Evolutionary conservation across 2,329 filamentous ascomycete species (phyloP).

Genomic region (Fusarium torreyae): DNA sequence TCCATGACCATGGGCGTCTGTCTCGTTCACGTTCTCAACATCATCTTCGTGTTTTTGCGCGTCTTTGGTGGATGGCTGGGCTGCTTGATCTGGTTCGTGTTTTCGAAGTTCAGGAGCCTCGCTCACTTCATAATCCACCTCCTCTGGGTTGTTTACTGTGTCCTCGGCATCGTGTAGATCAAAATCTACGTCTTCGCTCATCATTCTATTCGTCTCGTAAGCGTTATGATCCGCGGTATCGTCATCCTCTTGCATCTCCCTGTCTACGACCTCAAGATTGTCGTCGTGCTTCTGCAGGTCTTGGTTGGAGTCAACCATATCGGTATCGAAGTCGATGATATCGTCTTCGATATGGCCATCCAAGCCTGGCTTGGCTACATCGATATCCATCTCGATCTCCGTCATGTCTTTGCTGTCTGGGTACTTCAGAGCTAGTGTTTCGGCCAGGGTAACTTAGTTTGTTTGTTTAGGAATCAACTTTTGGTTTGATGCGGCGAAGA

Average conservation of each 20-base stretch:
- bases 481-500: background rate
- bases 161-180: constrained; percentile 31
- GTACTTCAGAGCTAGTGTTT: constrained; percentile 5
- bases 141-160: constrained; percentile 18
- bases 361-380: constrained; percentile 47
- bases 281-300: constrained; percentile 19
- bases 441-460: background rate
- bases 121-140: constrained; percentile 17
- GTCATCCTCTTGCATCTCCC: constrained; percentile 40
- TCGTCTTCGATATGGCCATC: constrained; percentile 53
- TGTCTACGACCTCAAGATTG: constrained; percentile 23
- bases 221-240: constrained; percentile 38
- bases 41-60: constrained; percentile 17
- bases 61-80: constrained; percentile 7
- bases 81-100: constrained; percentile 26
- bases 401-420: constrained; percentile 41
- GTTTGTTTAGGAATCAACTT: background rate
- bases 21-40: constrained; percentile 18
- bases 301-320: constrained; percentile 48
- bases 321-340: constrained; percentile 58
- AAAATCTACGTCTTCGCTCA: constrained; percentile 44
- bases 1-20: constrained; percentile 5
- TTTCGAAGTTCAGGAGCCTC: constrained; percentile 22
- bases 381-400: constrained; percentile 54
- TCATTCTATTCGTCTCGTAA: constrained; percentile 41